Base-by-base conservation (phyloP, 2,329 filamentous ascomycete species). In the Endoconidiophora laricicola region DNA sequence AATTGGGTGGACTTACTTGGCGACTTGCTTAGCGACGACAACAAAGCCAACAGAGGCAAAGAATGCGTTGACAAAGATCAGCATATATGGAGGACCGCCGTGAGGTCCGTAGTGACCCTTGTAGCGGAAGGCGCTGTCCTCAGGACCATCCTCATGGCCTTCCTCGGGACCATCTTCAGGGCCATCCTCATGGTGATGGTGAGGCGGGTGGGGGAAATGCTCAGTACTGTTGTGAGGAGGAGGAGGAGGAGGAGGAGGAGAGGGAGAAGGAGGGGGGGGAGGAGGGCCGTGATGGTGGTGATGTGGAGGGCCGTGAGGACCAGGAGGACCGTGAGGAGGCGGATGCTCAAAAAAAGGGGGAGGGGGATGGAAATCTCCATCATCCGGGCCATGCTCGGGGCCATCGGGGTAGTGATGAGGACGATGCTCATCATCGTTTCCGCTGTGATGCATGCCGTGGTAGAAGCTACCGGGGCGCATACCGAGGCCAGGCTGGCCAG, bases 11-110 rank as follows among this genome's bases (percentile, higher is more conserved):
- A 44, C 49, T 37, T 48, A 52, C 49, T 14, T 44, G 16, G 44
- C 37, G n/a, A 37, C 38, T 12, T 41, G 43, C 36, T 44, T 48
- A n/a, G 40, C 40, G 4, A 44, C 37, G 18, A 46, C 26, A 14
- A 52, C 20, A 24, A 52, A 42, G 16, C 50, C 46, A 23, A 52
- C 23, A 20, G 46, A 39, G 14, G 46, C 44, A 26, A 52, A 52
- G 14, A 45, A 41, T 12, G 29, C 42, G 22, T 52, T 49, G 42
- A 49, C 24, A 10, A 48, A 29, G 22, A 52, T 40, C 2, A 49
- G 36, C 7, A 41, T 29, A 22, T 49, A 41, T 12, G 41, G 46
- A 12, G 36, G 46, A n/a, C 37, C 33, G 18, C 36, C 16, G 16
- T 45, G 36, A 14, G n/a, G 26, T 20, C 24, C 23, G n/a, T 38